phyloP scores from a whole-genome alignment of 768 basidiomycete genomes.

The Lactarius pseudohatsudake region DNA sequence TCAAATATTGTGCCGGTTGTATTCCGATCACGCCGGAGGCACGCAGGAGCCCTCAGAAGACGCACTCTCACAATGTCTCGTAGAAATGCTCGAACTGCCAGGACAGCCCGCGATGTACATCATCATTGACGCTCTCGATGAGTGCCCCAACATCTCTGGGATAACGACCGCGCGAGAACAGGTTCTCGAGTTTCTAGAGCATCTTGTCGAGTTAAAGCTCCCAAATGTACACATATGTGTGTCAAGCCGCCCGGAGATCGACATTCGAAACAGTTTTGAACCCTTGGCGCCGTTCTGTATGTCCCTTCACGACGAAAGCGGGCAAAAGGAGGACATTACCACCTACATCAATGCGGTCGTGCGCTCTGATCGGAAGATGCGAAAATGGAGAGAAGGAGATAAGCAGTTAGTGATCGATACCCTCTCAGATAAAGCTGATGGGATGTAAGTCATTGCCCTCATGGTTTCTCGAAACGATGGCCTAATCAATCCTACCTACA shows the following conservation, averaged over 20 bases:
- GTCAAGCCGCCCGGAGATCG: conserved; percentile 1
- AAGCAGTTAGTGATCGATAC: conserved; percentile 1
- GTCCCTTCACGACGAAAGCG: conserved; percentile 2
- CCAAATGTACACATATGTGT: conserved; percentile 10
- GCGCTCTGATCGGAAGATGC: neutral
- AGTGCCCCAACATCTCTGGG: neutral
- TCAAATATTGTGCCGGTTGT: neutral
- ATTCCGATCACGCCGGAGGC: neutral
- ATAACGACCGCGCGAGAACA: neutral
- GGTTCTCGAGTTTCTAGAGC: neutral
- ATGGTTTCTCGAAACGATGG: neutral
- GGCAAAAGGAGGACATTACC: conserved; percentile 1
- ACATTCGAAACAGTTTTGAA: neutral
- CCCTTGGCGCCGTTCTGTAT: neutral
- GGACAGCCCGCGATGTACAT: no score
- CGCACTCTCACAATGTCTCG: no score
- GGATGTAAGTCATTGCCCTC: neutral
- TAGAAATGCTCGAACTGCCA: no score
- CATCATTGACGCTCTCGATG: conserved; percentile 9
- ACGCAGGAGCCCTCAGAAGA: no score
- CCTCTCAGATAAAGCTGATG: conserved; percentile 2
- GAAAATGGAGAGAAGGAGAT: neutral
- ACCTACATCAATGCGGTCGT: neutral
- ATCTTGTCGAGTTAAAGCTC: neutral
- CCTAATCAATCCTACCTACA: neutral